Evolutionary conservation across 2,329 filamentous ascomycete genomes (phyloP).

Genomic region (Fusarium sp.): DNA sequence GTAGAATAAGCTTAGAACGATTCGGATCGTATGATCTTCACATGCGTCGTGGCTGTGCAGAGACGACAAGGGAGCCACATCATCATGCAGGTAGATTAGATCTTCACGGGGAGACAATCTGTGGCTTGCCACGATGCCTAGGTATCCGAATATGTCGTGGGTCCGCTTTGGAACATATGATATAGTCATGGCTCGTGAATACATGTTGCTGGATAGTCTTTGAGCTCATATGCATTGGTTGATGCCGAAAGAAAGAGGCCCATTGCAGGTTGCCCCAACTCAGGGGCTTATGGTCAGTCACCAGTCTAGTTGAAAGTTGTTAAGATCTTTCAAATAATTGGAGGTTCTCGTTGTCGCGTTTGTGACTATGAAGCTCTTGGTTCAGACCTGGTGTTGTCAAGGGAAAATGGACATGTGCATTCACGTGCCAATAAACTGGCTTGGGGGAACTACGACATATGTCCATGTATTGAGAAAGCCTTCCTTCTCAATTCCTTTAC

Average conservation of each 20-base stretch:
- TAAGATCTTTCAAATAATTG: accelerated
- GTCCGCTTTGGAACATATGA: not conserved
- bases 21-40: not conserved
- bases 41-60: not conserved
- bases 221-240: not conserved
- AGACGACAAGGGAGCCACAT: not conserved
- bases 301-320: accelerated
- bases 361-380: not conserved
- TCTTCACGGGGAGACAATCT: not conserved
- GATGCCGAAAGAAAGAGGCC: accelerated
- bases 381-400: not conserved
- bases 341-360: not conserved
- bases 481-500: accelerated
- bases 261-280: not conserved
- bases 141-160: not conserved
- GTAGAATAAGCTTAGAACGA: not conserved
- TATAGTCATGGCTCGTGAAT: not conserved
- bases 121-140: not conserved
- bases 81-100: not conserved
- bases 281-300: accelerated
- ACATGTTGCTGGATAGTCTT: no score
- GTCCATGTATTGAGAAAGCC: accelerated
- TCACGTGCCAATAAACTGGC: not conserved
- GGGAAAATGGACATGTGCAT: accelerated
- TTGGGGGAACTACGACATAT: no score